Evolutionary conservation across 2,329 filamentous ascomycete species (phyloP).

Genomic region (Neoscytalidium dimidiatum): DNA sequence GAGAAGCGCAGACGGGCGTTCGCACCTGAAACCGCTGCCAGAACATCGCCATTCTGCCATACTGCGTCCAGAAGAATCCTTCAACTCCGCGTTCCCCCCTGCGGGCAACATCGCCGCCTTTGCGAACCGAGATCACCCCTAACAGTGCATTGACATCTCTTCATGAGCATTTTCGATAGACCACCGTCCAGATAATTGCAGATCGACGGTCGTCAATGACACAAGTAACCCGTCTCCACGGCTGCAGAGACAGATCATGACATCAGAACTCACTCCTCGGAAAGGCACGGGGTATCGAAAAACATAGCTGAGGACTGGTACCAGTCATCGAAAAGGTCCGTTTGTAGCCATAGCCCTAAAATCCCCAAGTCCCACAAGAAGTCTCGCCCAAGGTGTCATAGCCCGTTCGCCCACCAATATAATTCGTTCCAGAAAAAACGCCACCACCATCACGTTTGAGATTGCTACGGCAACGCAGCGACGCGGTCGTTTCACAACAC

Average conservation of each 20-base stretch:
- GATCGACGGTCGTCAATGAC: slow-evolving; percentile 4
- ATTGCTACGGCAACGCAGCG: neutral
- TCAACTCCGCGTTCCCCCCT: neutral
- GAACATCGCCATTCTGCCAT: neutral
- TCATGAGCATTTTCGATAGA: neutral
- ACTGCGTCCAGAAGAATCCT: neutral
- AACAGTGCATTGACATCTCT: neutral
- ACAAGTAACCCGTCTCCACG: neutral
- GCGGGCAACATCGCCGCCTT: too few relatives aligned
- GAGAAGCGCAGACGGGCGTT: too few relatives aligned
- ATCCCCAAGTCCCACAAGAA: neutral
- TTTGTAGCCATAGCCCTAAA: neutral
- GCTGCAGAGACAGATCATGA: neutral
- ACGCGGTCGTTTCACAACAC: neutral
- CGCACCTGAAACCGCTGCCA: too few relatives aligned
- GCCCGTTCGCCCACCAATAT: neutral
- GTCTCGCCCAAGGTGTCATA: neutral
- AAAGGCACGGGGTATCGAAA: neutral
- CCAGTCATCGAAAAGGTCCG: neutral
- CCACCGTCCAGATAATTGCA: neutral
- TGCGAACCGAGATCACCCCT: too few relatives aligned
- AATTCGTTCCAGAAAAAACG: neutral
- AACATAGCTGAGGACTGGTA: neutral
- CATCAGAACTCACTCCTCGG: neutral
- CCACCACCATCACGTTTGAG: neutral